Conservation (phyloP, 2,329 filamentous ascomycete genomes). For the Calonectria fujianensis region DNA sequence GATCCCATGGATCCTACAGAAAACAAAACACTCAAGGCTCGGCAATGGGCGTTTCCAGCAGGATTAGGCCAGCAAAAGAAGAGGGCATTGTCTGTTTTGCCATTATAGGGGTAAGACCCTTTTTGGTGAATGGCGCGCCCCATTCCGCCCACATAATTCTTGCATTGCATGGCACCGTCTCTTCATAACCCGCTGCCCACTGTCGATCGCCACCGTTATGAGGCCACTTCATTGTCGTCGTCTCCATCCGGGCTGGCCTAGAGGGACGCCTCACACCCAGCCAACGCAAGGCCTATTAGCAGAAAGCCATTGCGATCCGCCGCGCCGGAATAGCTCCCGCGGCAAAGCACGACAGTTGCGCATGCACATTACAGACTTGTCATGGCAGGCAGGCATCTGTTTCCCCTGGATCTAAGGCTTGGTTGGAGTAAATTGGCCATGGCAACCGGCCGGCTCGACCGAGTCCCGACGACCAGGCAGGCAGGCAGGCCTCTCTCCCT, state of each 20-base stretch:
- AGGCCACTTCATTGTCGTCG: conserved; percentile 34
- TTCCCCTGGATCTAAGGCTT: neutral
- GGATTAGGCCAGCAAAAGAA: neutral
- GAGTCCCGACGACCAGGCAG: neutral
- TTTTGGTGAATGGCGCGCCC: conserved; percentile 31
- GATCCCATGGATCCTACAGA: neutral
- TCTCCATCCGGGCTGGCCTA: conserved; percentile 32
- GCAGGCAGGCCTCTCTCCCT: neutral
- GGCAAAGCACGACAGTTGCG: conserved; percentile 1
- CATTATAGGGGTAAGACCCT: neutral
- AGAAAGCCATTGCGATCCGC: conserved; percentile 24
- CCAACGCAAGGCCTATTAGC: conserved; percentile 18
- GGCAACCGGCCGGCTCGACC: neutral
- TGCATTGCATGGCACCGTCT: conserved; percentile 38
- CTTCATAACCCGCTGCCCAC: conserved; percentile 21
- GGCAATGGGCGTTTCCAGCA: neutral
- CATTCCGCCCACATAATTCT: conserved; percentile 37
- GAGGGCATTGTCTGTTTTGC: neutral
- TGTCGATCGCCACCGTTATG: conserved; percentile 35
- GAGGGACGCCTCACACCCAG: conserved; percentile 33
- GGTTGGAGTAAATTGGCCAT: neutral
- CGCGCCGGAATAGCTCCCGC: conserved; percentile 12
- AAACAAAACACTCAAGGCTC: neutral
- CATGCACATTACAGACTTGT: neutral
- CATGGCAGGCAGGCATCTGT: neutral